Evolutionary conservation across 2,329 filamentous ascomycete species (phyloP), one percentile per base, ranked within the genome.

Genomic region (Pleurostoma richardsiae): DNA sequence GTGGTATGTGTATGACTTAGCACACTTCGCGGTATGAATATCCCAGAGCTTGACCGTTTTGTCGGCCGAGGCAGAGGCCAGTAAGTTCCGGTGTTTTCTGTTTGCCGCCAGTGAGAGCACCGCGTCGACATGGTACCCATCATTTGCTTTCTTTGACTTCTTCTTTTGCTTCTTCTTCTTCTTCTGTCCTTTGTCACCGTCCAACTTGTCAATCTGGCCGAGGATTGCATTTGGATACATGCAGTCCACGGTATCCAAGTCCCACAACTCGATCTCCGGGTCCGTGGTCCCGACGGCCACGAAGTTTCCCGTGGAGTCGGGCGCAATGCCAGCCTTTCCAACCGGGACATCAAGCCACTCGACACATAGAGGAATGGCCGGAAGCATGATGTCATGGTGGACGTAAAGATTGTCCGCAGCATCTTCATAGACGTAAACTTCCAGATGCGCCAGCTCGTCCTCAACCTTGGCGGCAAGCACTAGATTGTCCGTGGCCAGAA

Each of bases 1-100:
- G 71, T 99, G 94, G 70, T 95, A 89, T 11, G 82, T 79, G 76
- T 99, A 99, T 40, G 91, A 96, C 72, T 96, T 94, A 59, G 94
- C 94, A 68, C 90, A 96, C 67, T 85, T 90, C 51, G 88, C 80
- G 3, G 90, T 96, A 72, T 90, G 88, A 52, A 99, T 74, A 65
- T 99, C 94, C 94, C 94, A 99, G 26, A 99, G 80, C 74, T 99
- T 99, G 61, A 97, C 85, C 3, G 94, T 99, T 72, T 91, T 90
- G 72, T 99, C 94, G 26, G 94, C 94, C 1, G 94, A 99, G 2
- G 88, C 90, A 1, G 92, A 97, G 10, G 94, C 94, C 41, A 99
- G 81, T 48, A 99, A 79, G 65, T 97, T 97, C 53, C 91, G 85
- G 71, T 99, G 92, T 61, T 91, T 85, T 59, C 91, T 80, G 73